Evolutionary conservation across 116 monocot species (phyloP), one percentile per base, ranked within the genome.

Genomic region (Iris pallida): DNA sequence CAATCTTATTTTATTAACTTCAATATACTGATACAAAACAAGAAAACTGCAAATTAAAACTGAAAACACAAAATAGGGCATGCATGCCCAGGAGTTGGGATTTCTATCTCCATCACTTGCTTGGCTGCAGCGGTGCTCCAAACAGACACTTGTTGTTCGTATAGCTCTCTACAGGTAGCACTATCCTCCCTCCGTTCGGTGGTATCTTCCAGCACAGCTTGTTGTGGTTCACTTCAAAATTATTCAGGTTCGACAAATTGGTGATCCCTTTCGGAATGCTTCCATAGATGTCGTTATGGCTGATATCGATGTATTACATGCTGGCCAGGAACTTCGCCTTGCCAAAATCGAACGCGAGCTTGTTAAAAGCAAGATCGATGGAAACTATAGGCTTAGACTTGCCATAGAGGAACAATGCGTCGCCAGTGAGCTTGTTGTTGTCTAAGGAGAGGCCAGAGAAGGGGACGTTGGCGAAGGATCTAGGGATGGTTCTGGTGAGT

Each of bases 161-260:
- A 30, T 1, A 30, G 30, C 3, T 30, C 30, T 30, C 30, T 3
- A 3, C 30, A 30, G 3, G 30, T 30, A 30, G 3, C 30, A n/a
- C n/a, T n/a, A n/a, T n/a, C n/a, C 9, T 58, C 68, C 15, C 76
- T 64, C 20, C 90, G 62, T 0, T 65, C 86, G 1, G 63, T 53
- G 94, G 94, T 14, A 94, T 89, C 43, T 62, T 63, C 0, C 94
- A 90, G 1, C 75, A 80, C 6, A 94, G 78, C 46, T 43, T 68
- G 64, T 94, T 94, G 72, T 90, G 83, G 76, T 85, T 77, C 41
- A 94, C 45, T 7, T 86, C 90, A 57, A 94, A 76, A 4, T 90
- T 85, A 16, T 85, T 87, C 43, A 94, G 76, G 44, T 87, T 94
- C 11, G 61, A 57, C 19, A 94, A 69, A 65, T 41, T 63, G 12